Evolutionary conservation across 108 stramenopile genomes (phyloP), one percentile per base, ranked within the genome.

Genomic region (Discostella pseudostelligera): DNA sequence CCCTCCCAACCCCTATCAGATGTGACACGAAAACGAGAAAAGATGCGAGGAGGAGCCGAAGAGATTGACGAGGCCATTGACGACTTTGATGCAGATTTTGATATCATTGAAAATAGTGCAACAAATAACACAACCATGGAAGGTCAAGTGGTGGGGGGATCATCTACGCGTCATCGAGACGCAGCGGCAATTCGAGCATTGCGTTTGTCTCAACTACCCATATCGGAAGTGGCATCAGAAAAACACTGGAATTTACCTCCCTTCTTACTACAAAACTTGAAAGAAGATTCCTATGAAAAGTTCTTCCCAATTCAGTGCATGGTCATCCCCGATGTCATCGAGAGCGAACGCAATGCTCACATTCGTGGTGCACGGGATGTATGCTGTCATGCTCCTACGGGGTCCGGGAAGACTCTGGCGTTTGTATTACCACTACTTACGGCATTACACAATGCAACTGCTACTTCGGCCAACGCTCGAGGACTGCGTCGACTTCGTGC

Each of bases 221-320:
- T 89, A 9, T 62, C 67, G 14, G 78, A 88, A 46, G 87, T 87
- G 9, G 88, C 87, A 17, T 62, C 69, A 12, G 56, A 64, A 53
- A 59, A 65, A 43, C 62, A 59, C 43, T 90, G 86, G 87, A 72
- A 76, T 32, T 69, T 93, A 26, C 86, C 89, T 37, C 74, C 82
- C 12, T 93, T 93, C 78, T 65, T 93, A 53, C 51, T 89, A 0
- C 16, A 62, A 3, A 93, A 93, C 37, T 65, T 93, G 25, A 46
- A 76, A 62, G 60, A 58, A 16, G 86, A 90, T 57, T 84, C 84
- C 3, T 86, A 83, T 59, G 58, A 79, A 11, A 67, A 82, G 39
- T 96, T 97, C 69, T 97, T 97, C 58, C 95, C 97, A 14, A 91
- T 98, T 20, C 97, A 98, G 64, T 82, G 87, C 19, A 69, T 83